phyloP scores from a whole-genome alignment of 805 yeast species.

The Citeromyces nyonsensis region DNA sequence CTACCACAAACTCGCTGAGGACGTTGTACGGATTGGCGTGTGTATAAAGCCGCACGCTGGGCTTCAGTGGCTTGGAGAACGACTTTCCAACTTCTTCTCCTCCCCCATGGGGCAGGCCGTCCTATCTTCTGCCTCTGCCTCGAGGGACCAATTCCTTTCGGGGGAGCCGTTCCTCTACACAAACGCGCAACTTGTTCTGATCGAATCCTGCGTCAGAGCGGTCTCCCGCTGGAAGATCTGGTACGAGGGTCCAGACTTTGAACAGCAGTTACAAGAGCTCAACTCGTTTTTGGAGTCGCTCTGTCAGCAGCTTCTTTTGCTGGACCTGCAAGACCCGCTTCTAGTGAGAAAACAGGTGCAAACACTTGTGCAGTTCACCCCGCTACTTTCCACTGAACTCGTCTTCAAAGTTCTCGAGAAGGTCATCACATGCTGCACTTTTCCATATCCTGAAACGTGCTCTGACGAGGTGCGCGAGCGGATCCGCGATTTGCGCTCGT shows the following conservation, averaged over 20 bases:
- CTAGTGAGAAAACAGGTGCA: constrained; percentile 77
- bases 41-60: constrained; percentile 80
- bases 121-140: constrained; percentile 28
- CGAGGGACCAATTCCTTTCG: constrained; percentile 38
- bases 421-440: constrained; percentile 70
- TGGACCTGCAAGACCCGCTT: constrained; percentile 69
- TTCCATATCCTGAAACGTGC: constrained; percentile 53
- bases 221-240: constrained; percentile 92
- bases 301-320: constrained; percentile 59
- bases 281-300: constrained; percentile 46
- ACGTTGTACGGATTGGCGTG: constrained; percentile 74
- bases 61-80: constrained; percentile 62
- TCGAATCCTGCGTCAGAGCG: constrained; percentile 85
- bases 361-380: constrained; percentile 87
- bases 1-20: constrained; percentile 76
- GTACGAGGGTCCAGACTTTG: constrained; percentile 50
- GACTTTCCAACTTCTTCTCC: constrained; percentile 60
- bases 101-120: constrained; percentile 55
- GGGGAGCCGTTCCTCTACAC: constrained; percentile 63
- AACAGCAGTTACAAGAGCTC: constrained; percentile 32
- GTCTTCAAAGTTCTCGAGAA: constrained; percentile 80
- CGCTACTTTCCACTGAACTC: constrained; percentile 64
- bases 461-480: constrained; percentile 67
- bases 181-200: constrained; percentile 67
- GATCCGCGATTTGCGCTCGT: constrained; percentile 75